Evolutionary conservation across 2,329 filamentous ascomycete species (phyloP), one percentile per base, ranked within the genome.

Genomic region (Tothia fuscella): DNA sequence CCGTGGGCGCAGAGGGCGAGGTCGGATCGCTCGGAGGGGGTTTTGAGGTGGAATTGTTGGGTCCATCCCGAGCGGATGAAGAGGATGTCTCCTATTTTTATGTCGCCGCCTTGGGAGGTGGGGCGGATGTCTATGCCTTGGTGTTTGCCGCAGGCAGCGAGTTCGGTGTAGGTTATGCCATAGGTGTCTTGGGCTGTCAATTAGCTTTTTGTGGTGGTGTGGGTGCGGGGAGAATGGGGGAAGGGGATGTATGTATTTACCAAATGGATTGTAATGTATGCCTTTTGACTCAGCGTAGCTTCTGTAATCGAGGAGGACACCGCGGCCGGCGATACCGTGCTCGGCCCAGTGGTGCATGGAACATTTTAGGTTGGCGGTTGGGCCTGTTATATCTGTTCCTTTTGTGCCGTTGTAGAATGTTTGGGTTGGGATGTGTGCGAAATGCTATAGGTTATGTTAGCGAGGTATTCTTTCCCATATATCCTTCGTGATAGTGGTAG

Each of bases 61-160:
- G 76, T 73, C 49, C 71, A 74, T 0, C 80, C 80, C 2, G 72
- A 76, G 14, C 80, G 68, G 16, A 85, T 55, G 33, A 84, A 64
- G 9, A 85, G 64, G 42, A 85, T 72, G 46, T 84, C 79, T 4
- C 80, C 80, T 2, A 68, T 57, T 45, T 65, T 66, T 49, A 76
- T 67, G 46, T 73, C 67, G 31, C 71, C 71, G 20, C 72, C 72
- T 47, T 72, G 66, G 0, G 64, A 54, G 3, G 62, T 60, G 0
- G 73, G 70, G 0, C 65, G 69, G 51, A 83, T 78, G 46, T 80
- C 71, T 20, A 82, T 62, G 0, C 72, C 71, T 48, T 82, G 76
- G 26, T 70, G 61, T 25, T 61, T 62, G 0, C 76, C 80, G 25
- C 76, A 74, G 6, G 68, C 65, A 41, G 72, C 69, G 0, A 86